phyloP scores from a whole-genome alignment of 495 filamentous ascomycete genomes.

The Pyrenula aspistea region DNA sequence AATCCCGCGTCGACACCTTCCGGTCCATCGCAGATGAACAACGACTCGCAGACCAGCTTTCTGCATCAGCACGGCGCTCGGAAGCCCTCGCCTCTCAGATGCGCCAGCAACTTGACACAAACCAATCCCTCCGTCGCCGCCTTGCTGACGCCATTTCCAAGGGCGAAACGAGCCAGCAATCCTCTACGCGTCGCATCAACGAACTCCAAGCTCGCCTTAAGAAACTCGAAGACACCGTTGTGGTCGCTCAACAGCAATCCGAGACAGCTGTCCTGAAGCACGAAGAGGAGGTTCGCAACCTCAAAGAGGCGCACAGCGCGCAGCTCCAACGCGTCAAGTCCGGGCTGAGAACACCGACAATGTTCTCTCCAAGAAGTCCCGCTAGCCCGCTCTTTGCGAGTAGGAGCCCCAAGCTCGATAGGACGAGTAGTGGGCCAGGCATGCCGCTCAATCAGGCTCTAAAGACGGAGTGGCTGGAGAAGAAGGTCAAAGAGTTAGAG shows the following conservation, averaged over 20 bases:
- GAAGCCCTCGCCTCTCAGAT: constrained; percentile 68
- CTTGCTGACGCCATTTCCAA: constrained; percentile 75
- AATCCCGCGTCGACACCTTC: constrained; percentile 48
- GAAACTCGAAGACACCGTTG: constrained; percentile 68
- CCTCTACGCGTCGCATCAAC: constrained; percentile 69
- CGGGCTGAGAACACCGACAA: constrained; percentile 27
- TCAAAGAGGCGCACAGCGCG: constrained; percentile 66
- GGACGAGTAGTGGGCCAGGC: constrained; percentile 43
- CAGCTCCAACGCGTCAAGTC: constrained; percentile 68
- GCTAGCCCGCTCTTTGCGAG: constrained; percentile 48
- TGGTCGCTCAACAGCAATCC: constrained; percentile 71
- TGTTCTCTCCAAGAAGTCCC: constrained; percentile 22
- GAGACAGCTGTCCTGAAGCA: constrained; percentile 73
- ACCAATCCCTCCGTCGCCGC: constrained; percentile 61
- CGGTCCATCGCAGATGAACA: constrained; percentile 51
- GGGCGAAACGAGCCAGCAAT: constrained; percentile 73
- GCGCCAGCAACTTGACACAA: constrained; percentile 62
- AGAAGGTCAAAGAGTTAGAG: constrained; percentile 69
- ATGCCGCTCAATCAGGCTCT: constrained; percentile 48
- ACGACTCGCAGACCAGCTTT: constrained; percentile 51
- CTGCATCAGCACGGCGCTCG: constrained; percentile 58
- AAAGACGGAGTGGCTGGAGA: constrained; percentile 61
- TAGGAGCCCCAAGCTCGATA: constrained; percentile 44
- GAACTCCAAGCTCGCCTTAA: constrained; percentile 69
- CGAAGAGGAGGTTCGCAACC: constrained; percentile 67